A percentile compares a stretch with the other conserved stretches of the same genome.
These are phyloP conservation scores for Boletus eberwhitei DNA, from an alignment of 768 basidiomycete genomes.

Conservation along the genomic window DNA sequence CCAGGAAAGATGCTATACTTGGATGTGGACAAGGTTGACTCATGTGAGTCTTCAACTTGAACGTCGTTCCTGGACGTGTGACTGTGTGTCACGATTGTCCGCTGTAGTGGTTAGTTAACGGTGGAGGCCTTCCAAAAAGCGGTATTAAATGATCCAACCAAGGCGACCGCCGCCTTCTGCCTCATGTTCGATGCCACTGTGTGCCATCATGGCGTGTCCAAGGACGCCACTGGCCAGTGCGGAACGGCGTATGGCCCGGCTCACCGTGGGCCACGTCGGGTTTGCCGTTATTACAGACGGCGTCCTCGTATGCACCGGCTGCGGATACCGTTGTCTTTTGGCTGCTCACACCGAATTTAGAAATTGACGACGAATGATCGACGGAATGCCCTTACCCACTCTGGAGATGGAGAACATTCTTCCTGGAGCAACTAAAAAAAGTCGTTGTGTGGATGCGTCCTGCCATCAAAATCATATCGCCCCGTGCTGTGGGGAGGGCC, in stretches of 20 bases:
- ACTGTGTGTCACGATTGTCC: background rate
- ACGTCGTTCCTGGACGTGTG: background rate
- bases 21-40: background rate
- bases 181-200: background rate
- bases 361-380: background rate
- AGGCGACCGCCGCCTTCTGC: background rate
- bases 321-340: background rate
- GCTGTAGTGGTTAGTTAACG: background rate
- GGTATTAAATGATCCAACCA: background rate
- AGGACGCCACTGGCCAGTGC: background rate
- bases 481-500: too few species aligned
- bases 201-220: background rate
- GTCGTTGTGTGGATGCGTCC: background rate
- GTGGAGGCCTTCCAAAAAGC: background rate
- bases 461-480: too few species aligned
- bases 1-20: background rate
- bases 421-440: background rate
- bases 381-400: background rate
- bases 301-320: background rate
- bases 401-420: background rate
- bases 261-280: background rate
- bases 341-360: background rate
- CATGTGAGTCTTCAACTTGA: background rate
- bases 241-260: background rate
- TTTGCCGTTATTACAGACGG: background rate